These are phyloP conservation scores for Teratosphaeria zuluensis DNA, from an alignment of 2,329 filamentous ascomycete species.

Conservation along the genomic window DNA sequence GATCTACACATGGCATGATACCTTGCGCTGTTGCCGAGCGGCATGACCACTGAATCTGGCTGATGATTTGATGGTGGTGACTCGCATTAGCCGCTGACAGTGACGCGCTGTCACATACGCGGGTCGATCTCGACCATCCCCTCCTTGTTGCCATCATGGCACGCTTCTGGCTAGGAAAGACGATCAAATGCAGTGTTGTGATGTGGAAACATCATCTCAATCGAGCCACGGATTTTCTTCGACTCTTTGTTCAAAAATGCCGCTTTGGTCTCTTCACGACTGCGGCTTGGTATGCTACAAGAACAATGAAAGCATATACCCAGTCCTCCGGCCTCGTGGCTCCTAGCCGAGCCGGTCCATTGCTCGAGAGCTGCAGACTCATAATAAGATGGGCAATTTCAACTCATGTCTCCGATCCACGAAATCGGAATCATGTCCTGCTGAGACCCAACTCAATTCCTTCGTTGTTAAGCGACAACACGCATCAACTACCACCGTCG, in stretches of 20 bases:
- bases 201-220: no score
- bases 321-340: no score
- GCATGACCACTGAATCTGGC: no score
- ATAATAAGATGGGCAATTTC: background rate
- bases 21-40: no score
- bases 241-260: background rate
- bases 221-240: background rate
- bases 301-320: background rate
- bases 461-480: background rate
- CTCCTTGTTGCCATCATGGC: no score
- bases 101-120: no score
- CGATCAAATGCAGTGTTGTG: no score
- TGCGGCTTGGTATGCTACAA: background rate
- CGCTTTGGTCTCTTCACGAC: background rate
- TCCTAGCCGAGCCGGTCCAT: background rate
- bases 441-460: background rate
- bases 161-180: no score
- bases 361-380: background rate
- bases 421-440: background rate
- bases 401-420: background rate
- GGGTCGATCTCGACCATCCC: no score
- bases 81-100: no score
- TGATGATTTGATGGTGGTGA: no score
- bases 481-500: background rate
- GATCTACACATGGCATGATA: background rate